Evolutionary conservation across 768 basidiomycete genomes (phyloP).

Genomic region (Clavulina sp.): DNA sequence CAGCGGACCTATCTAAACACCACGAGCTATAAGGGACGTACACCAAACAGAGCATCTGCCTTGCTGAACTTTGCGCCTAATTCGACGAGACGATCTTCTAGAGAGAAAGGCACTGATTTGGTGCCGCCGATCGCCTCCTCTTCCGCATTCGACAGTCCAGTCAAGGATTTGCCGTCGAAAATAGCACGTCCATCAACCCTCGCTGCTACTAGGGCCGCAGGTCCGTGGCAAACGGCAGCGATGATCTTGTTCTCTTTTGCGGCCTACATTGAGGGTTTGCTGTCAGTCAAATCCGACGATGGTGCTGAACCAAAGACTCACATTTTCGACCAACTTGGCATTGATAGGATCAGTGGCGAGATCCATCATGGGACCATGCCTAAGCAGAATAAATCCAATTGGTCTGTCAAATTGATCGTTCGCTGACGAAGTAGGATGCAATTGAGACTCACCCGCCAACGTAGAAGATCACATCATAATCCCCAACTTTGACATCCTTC

Average conservation of each 20-base stretch:
- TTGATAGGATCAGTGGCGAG: constrained; percentile 40
- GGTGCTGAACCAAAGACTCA: constrained; percentile 16
- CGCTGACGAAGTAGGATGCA: too few relatives aligned
- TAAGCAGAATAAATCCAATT: too few relatives aligned
- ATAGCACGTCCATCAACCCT: too few relatives aligned
- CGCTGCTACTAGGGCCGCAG: constrained; percentile 46
- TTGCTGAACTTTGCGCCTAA: constrained; percentile 54
- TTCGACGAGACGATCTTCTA: constrained; percentile 43
- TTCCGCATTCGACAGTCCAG: constrained; percentile 58
- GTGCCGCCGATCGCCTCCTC: constrained; percentile 32
- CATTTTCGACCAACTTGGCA: constrained; percentile 38
- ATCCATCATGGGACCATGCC: constrained; percentile 59
- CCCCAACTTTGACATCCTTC: constrained; percentile 34
- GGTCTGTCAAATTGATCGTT: too few relatives aligned
- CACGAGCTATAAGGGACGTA: constrained; percentile 21
- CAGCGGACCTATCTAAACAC: not conserved
- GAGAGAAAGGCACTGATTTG: constrained; percentile 46
- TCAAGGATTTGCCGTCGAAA: constrained; percentile 37
- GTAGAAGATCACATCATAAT: constrained; percentile 63
- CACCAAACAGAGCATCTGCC: constrained; percentile 36
- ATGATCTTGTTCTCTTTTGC: constrained; percentile 49
- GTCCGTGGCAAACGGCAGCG: constrained; percentile 65
- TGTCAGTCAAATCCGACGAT: not conserved
- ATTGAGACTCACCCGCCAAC: constrained; percentile 37
- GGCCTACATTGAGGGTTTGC: too few relatives aligned